Evolutionary conservation across 441 rosid species (phyloP).

Genomic region (Populus trichocarpa): DNA sequence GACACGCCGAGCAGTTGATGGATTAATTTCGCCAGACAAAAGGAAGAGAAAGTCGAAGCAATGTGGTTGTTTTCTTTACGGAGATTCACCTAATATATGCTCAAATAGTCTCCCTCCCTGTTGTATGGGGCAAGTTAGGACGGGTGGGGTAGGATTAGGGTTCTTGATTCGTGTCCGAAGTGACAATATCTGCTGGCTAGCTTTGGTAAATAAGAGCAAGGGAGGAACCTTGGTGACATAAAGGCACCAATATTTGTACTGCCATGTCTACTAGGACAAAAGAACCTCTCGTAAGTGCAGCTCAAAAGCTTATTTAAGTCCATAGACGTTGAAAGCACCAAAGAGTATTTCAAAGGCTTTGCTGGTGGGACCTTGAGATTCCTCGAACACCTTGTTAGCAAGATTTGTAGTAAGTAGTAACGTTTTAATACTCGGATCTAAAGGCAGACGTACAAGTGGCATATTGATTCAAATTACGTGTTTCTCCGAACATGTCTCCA

Average conservation of each 20-base stretch:
- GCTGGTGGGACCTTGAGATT: constrained; percentile 5
- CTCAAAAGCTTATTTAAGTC: constrained; percentile 9
- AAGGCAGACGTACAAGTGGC: too few species aligned
- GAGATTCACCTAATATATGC: neutral
- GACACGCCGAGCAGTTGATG: neutral
- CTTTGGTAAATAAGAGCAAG: neutral
- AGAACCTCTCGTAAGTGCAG: neutral
- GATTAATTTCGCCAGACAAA: neutral
- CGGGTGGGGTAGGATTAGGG: neutral
- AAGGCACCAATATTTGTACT: neutral
- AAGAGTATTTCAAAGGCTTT: constrained; percentile 5
- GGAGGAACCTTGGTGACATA: neutral
- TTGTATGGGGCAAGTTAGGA: neutral
- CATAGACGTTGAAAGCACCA: constrained; percentile 1
- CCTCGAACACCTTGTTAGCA: neutral
- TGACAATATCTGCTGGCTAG: neutral
- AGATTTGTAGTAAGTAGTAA: neutral
- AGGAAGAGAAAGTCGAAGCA: neutral
- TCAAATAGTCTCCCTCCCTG: neutral
- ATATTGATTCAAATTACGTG: too few species aligned
- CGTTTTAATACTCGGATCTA: too few species aligned
- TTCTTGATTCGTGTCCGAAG: neutral
- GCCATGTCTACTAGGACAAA: constrained; percentile 13
- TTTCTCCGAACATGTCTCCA: too few species aligned
- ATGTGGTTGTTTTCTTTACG: neutral